Base-by-base conservation (phyloP, 1,284 basidiomycete genomes). In the Singerocomus inundabilis region DNA sequence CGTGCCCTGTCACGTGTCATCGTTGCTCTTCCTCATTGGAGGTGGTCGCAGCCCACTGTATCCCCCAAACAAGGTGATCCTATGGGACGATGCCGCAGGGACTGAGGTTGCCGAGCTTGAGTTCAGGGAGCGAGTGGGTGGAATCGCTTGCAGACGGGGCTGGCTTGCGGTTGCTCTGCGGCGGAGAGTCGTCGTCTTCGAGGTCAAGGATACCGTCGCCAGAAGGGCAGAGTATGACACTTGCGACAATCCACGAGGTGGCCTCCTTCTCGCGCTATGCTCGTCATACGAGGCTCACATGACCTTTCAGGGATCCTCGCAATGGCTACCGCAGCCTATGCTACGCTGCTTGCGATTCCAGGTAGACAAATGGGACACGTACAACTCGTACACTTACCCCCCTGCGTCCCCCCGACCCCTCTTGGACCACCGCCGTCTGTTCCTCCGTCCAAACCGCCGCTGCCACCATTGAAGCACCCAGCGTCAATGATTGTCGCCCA, bases 311-410 rank as follows among this genome's bases (percentile, higher is more conserved):
- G 94, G 47, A 75, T 97, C 39, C 77, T 94, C 46, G 84, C 91
- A 5, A 74, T 98, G 44, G 87, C 92, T 4, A 90, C 90, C 4
- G 83, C 81, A 28, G 72, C 85, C 13, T 79, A 86, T 48, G 82
- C 92, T 21, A 92, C 91, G 0, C 67, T 98, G 10, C 78, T 98
- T 15, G 90, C 84, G 1, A 88, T 95, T 46, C 91, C 93, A 33
- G 94, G 93, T 13, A 81, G 88, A 33, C 93, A 98, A 68, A 76
- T 82, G 46, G 94, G 94, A 0, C 94, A 98, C 69, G 89, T 97
- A 4, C 93, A 96, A 55, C 75, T 98, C 9, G 77, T 97, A 29
- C 88, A 91, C 61, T 78, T 98, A 10, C 86, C 91, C 0, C 90
- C 88, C 0, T 92, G 91, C 69, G 71, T 77, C 11, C 64, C 64